These are phyloP conservation scores for Fusarium keratoplasticum DNA, from an alignment of 2,329 filamentous ascomycete genomes.

Conservation along the genomic window DNA sequence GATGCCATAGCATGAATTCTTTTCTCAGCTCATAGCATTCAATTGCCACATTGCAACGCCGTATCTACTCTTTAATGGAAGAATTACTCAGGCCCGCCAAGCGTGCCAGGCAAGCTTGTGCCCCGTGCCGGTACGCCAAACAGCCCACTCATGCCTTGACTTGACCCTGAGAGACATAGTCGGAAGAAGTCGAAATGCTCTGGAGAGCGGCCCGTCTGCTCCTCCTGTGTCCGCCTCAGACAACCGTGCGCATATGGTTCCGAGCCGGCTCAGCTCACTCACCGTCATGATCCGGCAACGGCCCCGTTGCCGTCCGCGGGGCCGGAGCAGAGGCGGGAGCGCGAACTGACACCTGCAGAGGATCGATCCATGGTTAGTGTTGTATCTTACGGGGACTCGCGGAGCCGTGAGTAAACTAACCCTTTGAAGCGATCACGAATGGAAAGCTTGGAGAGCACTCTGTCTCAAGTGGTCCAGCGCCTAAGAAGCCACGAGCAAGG, in stretches of 20 bases:
- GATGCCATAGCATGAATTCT: background rate
- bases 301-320: background rate
- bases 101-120: background rate
- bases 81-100: background rate
- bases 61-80: background rate
- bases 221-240: slow-evolving; percentile 4
- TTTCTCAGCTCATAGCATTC: background rate
- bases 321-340: background rate
- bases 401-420: background rate
- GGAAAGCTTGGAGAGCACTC: background rate
- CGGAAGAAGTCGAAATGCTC: slow-evolving; percentile 19
- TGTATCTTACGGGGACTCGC: background rate
- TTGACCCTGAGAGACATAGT: slow-evolving; percentile 34
- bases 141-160: slow-evolving; percentile 35
- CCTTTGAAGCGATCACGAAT: background rate
- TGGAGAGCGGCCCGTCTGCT: slow-evolving; percentile 14
- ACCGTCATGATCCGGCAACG: background rate
- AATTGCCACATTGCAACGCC: background rate
- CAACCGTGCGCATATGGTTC: background rate
- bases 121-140: background rate
- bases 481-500: background rate
- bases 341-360: background rate
- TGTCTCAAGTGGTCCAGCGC: background rate
- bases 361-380: background rate
- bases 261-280: background rate